Percentiles rank a stretch among this genome's conserved stretches.
These are phyloP conservation scores for Trypanosoma boissoni DNA, from an alignment of 208 protist genomes.

Conservation along the genomic window DNA sequence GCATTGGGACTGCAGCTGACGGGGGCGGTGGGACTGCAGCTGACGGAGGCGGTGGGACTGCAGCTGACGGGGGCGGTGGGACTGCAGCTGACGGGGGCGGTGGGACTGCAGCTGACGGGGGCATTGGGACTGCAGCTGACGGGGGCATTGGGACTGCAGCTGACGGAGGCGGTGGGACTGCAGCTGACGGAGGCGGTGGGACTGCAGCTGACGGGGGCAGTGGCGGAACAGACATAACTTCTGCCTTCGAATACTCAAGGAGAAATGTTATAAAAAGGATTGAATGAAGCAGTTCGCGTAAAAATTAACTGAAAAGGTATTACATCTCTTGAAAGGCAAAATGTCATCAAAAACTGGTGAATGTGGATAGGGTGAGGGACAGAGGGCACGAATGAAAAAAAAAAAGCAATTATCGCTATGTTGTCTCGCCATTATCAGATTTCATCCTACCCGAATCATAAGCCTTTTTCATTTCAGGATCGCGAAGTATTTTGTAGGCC, in stretches of 20 bases:
- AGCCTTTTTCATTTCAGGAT: conserved; percentile 58
- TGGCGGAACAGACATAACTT: not conserved
- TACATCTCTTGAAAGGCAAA: not conserved
- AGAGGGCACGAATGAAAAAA: conserved; percentile 4
- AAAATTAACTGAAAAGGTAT: conserved; percentile 6
- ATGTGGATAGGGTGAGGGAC: not conserved
- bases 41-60: not conserved
- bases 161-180: conserved; percentile 23
- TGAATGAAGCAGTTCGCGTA: conserved; percentile 1
- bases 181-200: conserved; percentile 17
- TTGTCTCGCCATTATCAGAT: conserved; percentile 10
- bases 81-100: not conserved
- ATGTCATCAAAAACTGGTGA: not conserved
- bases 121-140: conserved; percentile 21
- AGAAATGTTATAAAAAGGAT: not conserved
- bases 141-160: conserved; percentile 18
- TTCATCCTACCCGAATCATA: conserved; percentile 77
- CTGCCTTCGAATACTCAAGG: not conserved
- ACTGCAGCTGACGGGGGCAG: conserved; percentile 17
- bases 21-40: not conserved
- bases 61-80: not conserved
- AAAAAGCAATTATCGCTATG: not conserved
- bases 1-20: conserved; percentile 4
- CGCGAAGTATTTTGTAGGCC: conserved; percentile 81
- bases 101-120: conserved; percentile 22